Evolutionary conservation across 805 yeast species (phyloP).

Genomic region (Brettanomyces anomalus): DNA sequence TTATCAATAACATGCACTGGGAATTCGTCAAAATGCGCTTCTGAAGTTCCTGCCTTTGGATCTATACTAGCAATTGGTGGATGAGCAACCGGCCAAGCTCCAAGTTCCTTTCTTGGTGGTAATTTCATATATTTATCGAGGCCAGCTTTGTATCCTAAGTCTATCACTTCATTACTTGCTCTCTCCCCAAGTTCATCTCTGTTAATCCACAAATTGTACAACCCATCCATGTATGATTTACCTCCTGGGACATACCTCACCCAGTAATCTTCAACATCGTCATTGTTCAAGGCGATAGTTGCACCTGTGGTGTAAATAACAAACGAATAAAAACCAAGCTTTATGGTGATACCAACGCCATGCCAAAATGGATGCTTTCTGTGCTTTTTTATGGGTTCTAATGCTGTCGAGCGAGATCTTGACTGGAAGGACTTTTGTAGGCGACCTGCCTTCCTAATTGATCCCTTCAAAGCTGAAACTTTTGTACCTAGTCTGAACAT

Average conservation of each 20-base stretch:
- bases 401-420: no score
- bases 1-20: neutral
- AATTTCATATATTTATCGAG: slow-evolving; percentile 31
- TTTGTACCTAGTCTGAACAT: neutral
- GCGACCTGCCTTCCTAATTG: neutral
- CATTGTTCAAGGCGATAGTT: slow-evolving; percentile 46
- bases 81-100: slow-evolving; percentile 12
- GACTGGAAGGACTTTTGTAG: neutral
- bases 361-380: neutral
- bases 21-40: neutral
- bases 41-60: neutral
- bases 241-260: slow-evolving; percentile 59
- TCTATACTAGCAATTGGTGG: slow-evolving; percentile 9
- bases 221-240: slow-evolving; percentile 40
- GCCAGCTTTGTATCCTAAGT: slow-evolving; percentile 23
- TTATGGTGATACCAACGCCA: slow-evolving; percentile 12
- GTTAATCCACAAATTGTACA: slow-evolving; percentile 31
- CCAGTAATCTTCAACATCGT: slow-evolving; percentile 52
- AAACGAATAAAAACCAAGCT: slow-evolving; percentile 18
- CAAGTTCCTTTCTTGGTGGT: slow-evolving; percentile 30
- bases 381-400: no score
- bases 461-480: neutral
- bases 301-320: slow-evolving; percentile 49
- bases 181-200: slow-evolving; percentile 12
- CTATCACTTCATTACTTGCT: slow-evolving; percentile 4